A percentile compares a stretch with the other conserved stretches of the same genome.
phyloP scores from a whole-genome alignment of 1,139 yeast species.

The Hyphopichia pseudoburtonii region DNA sequence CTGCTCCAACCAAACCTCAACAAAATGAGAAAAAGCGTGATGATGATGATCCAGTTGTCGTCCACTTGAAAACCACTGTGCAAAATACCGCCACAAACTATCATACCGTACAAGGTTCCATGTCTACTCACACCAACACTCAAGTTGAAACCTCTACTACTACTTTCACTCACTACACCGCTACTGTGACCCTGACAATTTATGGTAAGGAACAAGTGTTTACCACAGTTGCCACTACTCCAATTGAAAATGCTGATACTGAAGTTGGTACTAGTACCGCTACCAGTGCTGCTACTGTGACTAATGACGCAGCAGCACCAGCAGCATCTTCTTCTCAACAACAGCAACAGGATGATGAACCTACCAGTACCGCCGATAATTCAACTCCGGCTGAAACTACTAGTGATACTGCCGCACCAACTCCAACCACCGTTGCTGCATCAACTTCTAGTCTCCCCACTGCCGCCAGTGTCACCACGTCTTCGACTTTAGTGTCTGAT shows the following conservation, averaged over 20 bases:
- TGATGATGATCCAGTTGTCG: slow-evolving; percentile 33
- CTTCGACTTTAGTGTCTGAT: slow-evolving; percentile 5
- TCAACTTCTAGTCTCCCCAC: slow-evolving; percentile 5
- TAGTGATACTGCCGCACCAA: slow-evolving; percentile 1
- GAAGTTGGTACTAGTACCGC: slow-evolving; percentile 4
- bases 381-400: slow-evolving; percentile 5
- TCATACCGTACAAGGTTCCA: slow-evolving; percentile 32
- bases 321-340: background rate
- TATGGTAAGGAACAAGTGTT: slow-evolving; percentile 40
- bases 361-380: slow-evolving; percentile 12
- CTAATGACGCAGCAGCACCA: slow-evolving; percentile 10
- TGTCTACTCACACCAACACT: slow-evolving; percentile 30
- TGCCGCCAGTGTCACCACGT: slow-evolving; percentile 7
- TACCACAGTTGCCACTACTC: slow-evolving; percentile 40
- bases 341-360: slow-evolving; percentile 8
- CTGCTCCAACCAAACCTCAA: slow-evolving; percentile 27
- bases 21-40: slow-evolving; percentile 11
- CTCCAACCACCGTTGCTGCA: slow-evolving; percentile 5
- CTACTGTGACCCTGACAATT: slow-evolving; percentile 46
- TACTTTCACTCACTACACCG: slow-evolving; percentile 45
- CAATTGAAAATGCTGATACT: slow-evolving; percentile 17
- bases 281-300: slow-evolving; percentile 8
- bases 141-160: slow-evolving; percentile 32
- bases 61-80: slow-evolving; percentile 38
- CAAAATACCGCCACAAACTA: slow-evolving; percentile 34